These are phyloP conservation scores for Fremontodendron californicum DNA, from an alignment of 345 rosid genomes.

Conservation along the genomic window DNA sequence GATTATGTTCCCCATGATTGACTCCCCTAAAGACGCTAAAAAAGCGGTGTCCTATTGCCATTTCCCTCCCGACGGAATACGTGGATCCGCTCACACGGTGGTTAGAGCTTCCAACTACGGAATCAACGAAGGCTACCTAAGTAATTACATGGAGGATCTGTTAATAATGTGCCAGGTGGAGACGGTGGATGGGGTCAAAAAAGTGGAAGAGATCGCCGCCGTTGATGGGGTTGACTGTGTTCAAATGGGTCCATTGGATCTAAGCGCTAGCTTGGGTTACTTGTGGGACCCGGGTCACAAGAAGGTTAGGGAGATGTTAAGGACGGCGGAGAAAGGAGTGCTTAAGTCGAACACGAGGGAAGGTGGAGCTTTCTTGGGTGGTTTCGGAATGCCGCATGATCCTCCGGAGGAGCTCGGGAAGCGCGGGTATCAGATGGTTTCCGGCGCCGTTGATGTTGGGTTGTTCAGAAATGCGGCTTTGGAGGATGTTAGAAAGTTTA, in stretches of 20 bases:
- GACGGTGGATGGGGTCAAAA: slow-evolving; percentile 59
- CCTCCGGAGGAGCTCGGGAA: slow-evolving; percentile 41
- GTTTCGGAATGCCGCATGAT: slow-evolving; percentile 76
- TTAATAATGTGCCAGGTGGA: slow-evolving; percentile 95
- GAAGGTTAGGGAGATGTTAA: slow-evolving; percentile 72
- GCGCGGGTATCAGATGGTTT: slow-evolving; percentile 75
- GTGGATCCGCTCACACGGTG: slow-evolving; percentile 87
- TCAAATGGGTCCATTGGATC: slow-evolving; percentile 95
- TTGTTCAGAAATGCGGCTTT: slow-evolving; percentile 60
- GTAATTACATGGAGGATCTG: slow-evolving; percentile 59
- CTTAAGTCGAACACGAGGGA: slow-evolving; percentile 19
- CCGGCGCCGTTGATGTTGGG: slow-evolving; percentile 68
- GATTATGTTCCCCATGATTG: slow-evolving; percentile 92
- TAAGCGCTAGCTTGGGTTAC: slow-evolving; percentile 84
- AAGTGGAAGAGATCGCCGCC: slow-evolving; percentile 64
- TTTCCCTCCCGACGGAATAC: slow-evolving; percentile 71
- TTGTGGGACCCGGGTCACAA: slow-evolving; percentile 90
- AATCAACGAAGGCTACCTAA: slow-evolving; percentile 72
- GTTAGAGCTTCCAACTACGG: slow-evolving; percentile 82
- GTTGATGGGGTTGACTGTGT: slow-evolving; percentile 90
- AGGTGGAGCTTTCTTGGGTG: slow-evolving; percentile 57
- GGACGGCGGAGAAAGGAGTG: slow-evolving; percentile 66
- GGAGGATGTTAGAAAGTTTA: slow-evolving; percentile 74
- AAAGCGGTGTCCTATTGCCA: slow-evolving; percentile 81
- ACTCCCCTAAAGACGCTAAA: slow-evolving; percentile 48